Evolutionary conservation across 257 asterid genomes (phyloP), one percentile per base, ranked within the genome.

Genomic region (Gentiana dahurica): DNA sequence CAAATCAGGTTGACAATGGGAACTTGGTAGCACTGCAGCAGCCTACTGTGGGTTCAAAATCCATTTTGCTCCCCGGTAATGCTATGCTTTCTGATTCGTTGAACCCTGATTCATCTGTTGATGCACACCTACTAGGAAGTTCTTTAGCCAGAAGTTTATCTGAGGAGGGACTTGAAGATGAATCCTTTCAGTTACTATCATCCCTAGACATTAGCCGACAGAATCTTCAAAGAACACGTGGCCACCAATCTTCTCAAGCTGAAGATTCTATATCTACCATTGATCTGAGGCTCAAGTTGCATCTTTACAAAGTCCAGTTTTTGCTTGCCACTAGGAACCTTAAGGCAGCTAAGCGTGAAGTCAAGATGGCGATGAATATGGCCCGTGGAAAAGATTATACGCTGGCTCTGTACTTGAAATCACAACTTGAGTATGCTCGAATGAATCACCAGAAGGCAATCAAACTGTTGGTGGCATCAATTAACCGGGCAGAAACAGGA

Each of bases 291-390:
- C 80, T 84, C 51, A 84, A 76, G 73, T 71, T 85, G 74, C 91
- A 82, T 64, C 91, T 90, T 63, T 87, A 58, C 85, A 90, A 87
- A 75, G 94, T 84, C 65, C 84, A 81, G 3, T 67, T 84, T 72
- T 71, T 87, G 62, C 88, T 87, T 48, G 87, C 84, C 51, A 77
- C 85, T 4, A 73, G 87, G 73, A 87, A 90, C 65, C 84, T 80
- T 33, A 84, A 84, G 77, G 89, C 95, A 63, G 95, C 98, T 36
- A 90, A 87, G 68, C 95, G 95, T 62, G 96, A 84, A 71, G 91
- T 82, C 51, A 90, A 87, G 84, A 68, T 87, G 87, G 95, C 89
- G 13, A 87, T 87, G 95, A 89, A 82, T 69, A 62, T 79, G 47
- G 87, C 89, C n/a, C 88, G 81, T 41, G 96, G 83, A 32, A 84